Base-by-base conservation (phyloP, 805 yeast species). In the Lipomyces sp. region DNA sequence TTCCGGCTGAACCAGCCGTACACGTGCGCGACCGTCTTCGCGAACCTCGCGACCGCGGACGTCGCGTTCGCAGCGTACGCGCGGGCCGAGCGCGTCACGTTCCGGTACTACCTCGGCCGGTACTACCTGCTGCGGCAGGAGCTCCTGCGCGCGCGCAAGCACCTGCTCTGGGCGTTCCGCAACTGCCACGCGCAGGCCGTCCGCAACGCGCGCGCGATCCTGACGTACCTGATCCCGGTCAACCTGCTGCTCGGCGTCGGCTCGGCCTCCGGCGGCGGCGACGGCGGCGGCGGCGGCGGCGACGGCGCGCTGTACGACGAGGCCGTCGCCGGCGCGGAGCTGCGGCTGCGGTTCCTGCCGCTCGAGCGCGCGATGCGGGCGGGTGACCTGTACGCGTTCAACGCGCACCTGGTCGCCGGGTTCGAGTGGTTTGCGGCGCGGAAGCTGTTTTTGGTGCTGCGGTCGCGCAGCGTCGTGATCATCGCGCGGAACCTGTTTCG, bases 61-160 rank as follows among this genome's bases (percentile, higher is more conserved):
- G 45, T 58, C 48, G 63, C 53, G 28, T 70, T 75, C 50, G 52
- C 66, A 4, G 60, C 67, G 2, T 82, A 72, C 55, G 70, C 75
- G 16, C 60, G 65, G 22, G 65, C 74, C 13, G 79, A 82, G 61
- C 78, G 74, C 49, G 71, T 82, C 6, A 79, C 76, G 53, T 82
- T 78, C 61, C 67, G 84, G 39, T 81, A 71, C 60, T 74, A 77
- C 51, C 66, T 81, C 31, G 82, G 83, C 2, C 71, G 79, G 39
- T 83, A 77, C 59, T 80, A 79, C 58, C 59, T 81, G 53, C 67
- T 76, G 19, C 77, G 80, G 55, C 71, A 75, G 49, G 79, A 79
- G 56, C 66, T 82, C 16, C 68, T 71, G 3, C 75, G 76, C 47
- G 75, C 82, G 2, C 78, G 72, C 58, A 65, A 67, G 29, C 85